These are phyloP conservation scores for Trypanosomatidae sp. DNA, from an alignment of 208 protist species.

Conservation along the genomic window DNA sequence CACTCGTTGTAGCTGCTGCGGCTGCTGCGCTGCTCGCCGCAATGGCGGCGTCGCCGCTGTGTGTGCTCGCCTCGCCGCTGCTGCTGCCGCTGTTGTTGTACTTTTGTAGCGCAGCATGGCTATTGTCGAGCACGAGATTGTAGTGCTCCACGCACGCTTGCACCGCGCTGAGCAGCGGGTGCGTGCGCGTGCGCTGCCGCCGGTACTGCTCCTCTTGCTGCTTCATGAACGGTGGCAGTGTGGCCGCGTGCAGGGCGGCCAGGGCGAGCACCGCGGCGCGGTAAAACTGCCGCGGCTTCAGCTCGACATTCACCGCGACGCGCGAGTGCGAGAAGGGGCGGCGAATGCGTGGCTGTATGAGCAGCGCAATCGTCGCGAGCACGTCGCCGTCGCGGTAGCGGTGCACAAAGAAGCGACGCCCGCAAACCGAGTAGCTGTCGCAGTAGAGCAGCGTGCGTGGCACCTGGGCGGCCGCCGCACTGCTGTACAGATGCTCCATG, in stretches of 20 bases:
- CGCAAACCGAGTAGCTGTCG: conserved; percentile 48
- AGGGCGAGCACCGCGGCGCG: conserved; percentile 22
- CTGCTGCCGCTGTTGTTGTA: too few relatives aligned
- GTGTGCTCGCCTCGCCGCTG: not conserved
- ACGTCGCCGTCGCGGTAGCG: conserved; percentile 53
- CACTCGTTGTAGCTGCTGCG: too few relatives aligned
- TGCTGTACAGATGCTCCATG: conserved; percentile 41
- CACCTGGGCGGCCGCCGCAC: conserved; percentile 20
- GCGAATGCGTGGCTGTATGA: conserved; percentile 54
- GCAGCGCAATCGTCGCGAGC: conserved; percentile 20
- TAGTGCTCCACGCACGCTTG: conserved; percentile 24
- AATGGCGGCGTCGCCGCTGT: conserved; percentile 8
- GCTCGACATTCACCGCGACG: conserved; percentile 34
- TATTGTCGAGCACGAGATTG: too few relatives aligned
- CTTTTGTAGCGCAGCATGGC: too few relatives aligned
- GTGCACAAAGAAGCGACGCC: conserved; percentile 49
- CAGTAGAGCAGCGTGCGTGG: conserved; percentile 52
- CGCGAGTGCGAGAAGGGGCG: conserved; percentile 58
- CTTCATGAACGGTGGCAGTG: conserved; percentile 37
- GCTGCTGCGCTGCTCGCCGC: too few relatives aligned
- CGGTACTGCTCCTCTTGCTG: conserved; percentile 17
- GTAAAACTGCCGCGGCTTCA: conserved; percentile 45
- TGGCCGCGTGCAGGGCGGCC: conserved; percentile 26
- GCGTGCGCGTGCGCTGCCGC: conserved; percentile 7
- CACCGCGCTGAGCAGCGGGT: conserved; percentile 29